phyloP scores from a whole-genome alignment of 257 asterid species.

The Pogostemon cablin region DNA sequence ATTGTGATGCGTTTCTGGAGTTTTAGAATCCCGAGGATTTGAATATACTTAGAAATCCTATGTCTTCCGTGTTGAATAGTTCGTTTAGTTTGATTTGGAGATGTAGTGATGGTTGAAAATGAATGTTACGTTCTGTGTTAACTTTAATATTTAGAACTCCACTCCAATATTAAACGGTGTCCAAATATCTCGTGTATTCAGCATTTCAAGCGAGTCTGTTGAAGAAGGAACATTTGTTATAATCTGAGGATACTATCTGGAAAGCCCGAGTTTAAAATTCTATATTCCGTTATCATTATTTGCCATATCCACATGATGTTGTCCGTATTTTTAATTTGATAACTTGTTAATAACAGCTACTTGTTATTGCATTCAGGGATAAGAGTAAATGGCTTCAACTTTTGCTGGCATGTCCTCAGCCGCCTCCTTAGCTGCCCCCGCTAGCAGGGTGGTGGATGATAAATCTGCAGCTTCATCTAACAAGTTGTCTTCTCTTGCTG shows the following conservation, averaged over 20 bases:
- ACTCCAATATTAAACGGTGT: neutral
- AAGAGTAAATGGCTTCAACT: conserved; percentile 73
- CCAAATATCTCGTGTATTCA: neutral
- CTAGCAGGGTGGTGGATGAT: conserved; percentile 54
- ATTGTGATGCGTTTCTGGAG: neutral
- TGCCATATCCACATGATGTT: neutral
- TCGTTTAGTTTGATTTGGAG: conserved; percentile 7
- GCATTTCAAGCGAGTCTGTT: neutral
- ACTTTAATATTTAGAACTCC: neutral
- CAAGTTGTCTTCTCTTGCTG: conserved; percentile 71
- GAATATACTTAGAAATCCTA: neutral
- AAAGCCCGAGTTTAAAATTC: neutral
- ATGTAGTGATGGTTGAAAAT: neutral
- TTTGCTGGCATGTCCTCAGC: conserved; percentile 70
- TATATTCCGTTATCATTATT: neutral
- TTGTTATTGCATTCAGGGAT: conserved; percentile 31
- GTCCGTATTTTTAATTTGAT: neutral
- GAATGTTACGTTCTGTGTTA: neutral
- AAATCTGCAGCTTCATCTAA: conserved; percentile 53
- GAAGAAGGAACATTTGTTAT: no score
- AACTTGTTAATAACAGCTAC: neutral
- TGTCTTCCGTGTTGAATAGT: neutral
- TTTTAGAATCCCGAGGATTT: neutral
- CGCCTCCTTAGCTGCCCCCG: conserved; percentile 76
- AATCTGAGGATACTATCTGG: neutral